phyloP scores from a whole-genome alignment of 352 stramenopile species.

The Pythium volutum region DNA sequence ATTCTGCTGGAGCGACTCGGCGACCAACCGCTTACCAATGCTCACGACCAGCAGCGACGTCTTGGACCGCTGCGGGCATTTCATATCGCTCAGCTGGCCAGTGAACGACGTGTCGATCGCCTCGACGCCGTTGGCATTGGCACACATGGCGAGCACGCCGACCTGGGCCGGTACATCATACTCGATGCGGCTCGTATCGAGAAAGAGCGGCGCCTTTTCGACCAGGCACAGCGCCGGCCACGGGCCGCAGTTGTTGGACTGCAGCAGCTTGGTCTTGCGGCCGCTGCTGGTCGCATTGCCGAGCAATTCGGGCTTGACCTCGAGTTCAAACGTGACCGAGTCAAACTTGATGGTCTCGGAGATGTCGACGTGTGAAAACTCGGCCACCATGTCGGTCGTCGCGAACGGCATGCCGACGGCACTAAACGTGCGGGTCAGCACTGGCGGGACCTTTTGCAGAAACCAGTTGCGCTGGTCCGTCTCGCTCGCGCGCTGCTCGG shows the following conservation, averaged over 20 bases:
- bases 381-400: not conserved
- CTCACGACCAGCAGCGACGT: constrained; percentile 3
- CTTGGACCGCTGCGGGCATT: not conserved
- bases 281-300: not conserved
- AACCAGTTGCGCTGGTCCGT: constrained; percentile 4
- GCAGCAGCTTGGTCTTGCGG: not conserved
- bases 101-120: not conserved
- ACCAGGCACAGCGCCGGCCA: constrained; percentile 5
- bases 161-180: not conserved
- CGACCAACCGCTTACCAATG: not conserved
- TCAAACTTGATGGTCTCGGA: constrained; percentile 11
- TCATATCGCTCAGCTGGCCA: not conserved
- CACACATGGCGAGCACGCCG: not conserved
- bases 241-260: not conserved
- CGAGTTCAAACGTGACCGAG: constrained; percentile 4
- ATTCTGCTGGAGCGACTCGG: not conserved
- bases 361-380: constrained; percentile 7
- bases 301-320: not conserved
- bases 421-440: not conserved
- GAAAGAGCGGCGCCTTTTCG: not conserved
- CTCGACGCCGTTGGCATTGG: not conserved
- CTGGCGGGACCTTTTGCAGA: not conserved
- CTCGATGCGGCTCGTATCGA: not conserved
- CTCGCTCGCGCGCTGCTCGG: not conserved
- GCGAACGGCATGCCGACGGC: too few species aligned